Evolutionary conservation across 2,329 filamentous ascomycete genomes (phyloP), one percentile per base, ranked within the genome.

Genomic region (Ceratocystis papillata): DNA sequence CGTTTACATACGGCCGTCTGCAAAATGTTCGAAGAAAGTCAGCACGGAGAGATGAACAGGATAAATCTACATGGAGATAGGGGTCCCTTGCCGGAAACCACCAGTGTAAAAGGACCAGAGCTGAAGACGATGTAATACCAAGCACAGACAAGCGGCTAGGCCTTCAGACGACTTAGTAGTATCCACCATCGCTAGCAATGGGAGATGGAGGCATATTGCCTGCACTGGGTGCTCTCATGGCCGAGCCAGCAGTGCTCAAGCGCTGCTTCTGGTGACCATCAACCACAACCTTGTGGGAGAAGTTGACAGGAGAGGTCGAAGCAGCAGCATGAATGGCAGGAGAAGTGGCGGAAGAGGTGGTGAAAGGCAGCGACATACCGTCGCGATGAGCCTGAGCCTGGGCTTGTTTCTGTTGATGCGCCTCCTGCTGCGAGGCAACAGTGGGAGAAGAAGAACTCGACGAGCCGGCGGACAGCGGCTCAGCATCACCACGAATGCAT

Each of bases 101-200:
- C 37, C 10, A 12, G 37, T 41, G 37, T 41, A 41, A 53, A 53
- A 53, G n/a, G 7, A 12, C 48, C 48, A 53, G 48, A 25, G 22
- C 48, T 53, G 22, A 53, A 41, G 37, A 12, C 37, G 37, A 15
- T 41, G 37, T 15, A 4, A 41, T 15, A 5, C 37, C 37, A 15
- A 41, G 37, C 37, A 41, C 37, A 41, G 37, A 33, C 30, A 25
- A 10, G 22, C 7, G 22, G 22, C 48, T 8, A 25, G 37, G 37
- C 8, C 12, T 25, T 28, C 22, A 2, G 22, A 8, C 28, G 8
- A 30, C 73, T 71, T 76, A 73, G 71, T 76, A 74, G 74, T 80
- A 81, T 79, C 83, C 80, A 84, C 82, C 81, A 82, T 85, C 82
- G 77, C 82, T 84, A 74, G 79, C 81, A 70, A 80, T 81, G 62